Base-by-base conservation (phyloP, 352 stramenopile species). In the Pythium utonaiense region DNA sequence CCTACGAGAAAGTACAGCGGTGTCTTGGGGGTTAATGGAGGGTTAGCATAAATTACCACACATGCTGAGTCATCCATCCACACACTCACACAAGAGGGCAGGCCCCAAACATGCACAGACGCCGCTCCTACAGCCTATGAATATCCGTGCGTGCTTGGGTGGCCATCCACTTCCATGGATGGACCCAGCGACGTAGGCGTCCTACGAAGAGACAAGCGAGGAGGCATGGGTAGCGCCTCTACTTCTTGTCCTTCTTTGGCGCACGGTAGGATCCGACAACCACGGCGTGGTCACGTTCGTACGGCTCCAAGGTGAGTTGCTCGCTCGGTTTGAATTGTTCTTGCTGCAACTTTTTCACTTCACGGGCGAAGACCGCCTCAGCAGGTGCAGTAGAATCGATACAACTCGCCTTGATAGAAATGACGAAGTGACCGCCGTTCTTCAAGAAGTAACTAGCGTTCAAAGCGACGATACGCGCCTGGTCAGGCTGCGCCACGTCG, bases 401-500 rank as follows among this genome's bases (percentile, higher is more conserved):
- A 80, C 97, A 99, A 75, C 83, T 98, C 53, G 97, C 97, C 84
- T 99, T 99, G 85, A 99, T 98, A 33, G 96, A 98, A 74, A 99
- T 98, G 10, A 99, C 96, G 54, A 98, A 98, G 84, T 99, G 96
- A 66, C 97, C 97, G 64, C 96, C 96, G 78, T 98, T 99, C 78
- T 98, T 98, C 56, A 99, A 83, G 77, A 99, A 99, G 80, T 99
- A 24, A 79, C 78, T 96, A n/a, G 96, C 88, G 79, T 99, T 99
- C 45, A 99, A 73, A 14, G 93, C 96, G 40, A 99, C 97, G 60
- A 99, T 99, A 88, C 97, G 96, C n/a, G 97, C 97, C 63, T 99
- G 97, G 83, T 99, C 97, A 10, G 97, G 97, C 76, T 99, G 97
- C 21, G 97, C 97, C 31, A 99, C 96, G 88, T 99, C 97, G 30